Conservation (phyloP, 164 flowering plant genomes). For the Dillenia turbinata region DNA sequence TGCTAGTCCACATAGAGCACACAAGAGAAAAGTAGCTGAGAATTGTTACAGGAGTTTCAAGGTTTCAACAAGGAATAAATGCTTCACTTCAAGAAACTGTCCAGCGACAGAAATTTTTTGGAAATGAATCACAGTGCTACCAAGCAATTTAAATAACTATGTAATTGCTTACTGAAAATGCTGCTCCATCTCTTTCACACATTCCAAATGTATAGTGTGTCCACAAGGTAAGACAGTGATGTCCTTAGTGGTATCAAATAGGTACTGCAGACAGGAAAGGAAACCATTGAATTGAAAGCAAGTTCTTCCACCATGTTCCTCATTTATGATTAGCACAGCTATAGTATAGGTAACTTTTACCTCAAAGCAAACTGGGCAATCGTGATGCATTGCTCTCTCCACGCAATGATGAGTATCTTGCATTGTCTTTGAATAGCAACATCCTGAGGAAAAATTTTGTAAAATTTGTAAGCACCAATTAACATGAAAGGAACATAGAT, state of each 20-base stretch:
- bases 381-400: slow-evolving; percentile 88
- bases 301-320: not conserved
- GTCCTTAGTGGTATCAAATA: slow-evolving; percentile 71
- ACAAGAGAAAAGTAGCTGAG: too few species aligned
- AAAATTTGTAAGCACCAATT: slow-evolving; percentile 2
- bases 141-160: too few species aligned
- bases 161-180: slow-evolving; percentile 50
- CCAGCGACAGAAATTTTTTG: too few species aligned
- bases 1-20: slow-evolving; percentile 19
- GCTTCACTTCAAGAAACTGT: too few species aligned
- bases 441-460: slow-evolving; percentile 34
- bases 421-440: slow-evolving; percentile 62
- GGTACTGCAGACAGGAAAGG: slow-evolving; percentile 45
- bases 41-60: too few species aligned
- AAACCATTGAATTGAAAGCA: not conserved
- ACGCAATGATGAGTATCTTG: slow-evolving; percentile 65
- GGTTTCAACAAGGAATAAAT: too few species aligned
- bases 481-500: slow-evolving; percentile 1
- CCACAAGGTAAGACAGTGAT: slow-evolving; percentile 71
- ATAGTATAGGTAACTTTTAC: slow-evolving; percentile 23
- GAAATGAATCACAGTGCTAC: too few species aligned
- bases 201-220: slow-evolving; percentile 81
- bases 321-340: not conserved
- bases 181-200: slow-evolving; percentile 64
- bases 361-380: slow-evolving; percentile 92